Conservation (phyloP, 1,139 yeast species). For the Taphrina flavorubra region DNA sequence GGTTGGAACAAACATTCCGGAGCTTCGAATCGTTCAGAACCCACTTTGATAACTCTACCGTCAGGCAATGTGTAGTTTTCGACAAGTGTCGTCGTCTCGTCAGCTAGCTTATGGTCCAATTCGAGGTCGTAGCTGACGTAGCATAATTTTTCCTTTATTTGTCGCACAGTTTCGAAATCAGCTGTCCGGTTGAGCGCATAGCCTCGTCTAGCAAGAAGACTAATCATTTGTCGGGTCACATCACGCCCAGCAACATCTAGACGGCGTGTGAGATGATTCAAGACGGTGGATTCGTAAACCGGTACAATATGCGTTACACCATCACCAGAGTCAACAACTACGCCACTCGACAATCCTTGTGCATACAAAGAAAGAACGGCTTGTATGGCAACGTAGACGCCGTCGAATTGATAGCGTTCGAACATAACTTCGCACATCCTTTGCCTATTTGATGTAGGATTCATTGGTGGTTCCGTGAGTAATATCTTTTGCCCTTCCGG, state of each 20-base stretch:
- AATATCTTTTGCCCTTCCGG: conserved; percentile 80
- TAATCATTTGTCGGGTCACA: conserved; percentile 91
- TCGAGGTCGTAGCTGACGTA: conserved; percentile 93
- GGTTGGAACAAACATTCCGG: conserved; percentile 99
- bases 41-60: conserved; percentile 91
- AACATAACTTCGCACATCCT: conserved; percentile 97
- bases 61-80: conserved; percentile 88
- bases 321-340: conserved; percentile 95
- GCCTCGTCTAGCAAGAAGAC: conserved; percentile 88
- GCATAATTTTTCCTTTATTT: conserved; percentile 93
- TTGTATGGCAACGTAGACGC: conserved; percentile 97
- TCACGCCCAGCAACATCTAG: conserved; percentile 98
- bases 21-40: conserved; percentile 95
- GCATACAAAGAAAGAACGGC: conserved; percentile 97
- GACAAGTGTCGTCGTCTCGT: conserved; percentile 91
- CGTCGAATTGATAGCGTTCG: conserved; percentile 92
- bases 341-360: conserved; percentile 87
- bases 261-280: conserved; percentile 89
- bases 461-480: conserved; percentile 97
- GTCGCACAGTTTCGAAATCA: conserved; percentile 97
- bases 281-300: conserved; percentile 92
- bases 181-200: conserved; percentile 98
- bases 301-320: conserved; percentile 98
- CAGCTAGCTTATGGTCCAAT: conserved; percentile 82
- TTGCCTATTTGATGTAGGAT: conserved; percentile 90